A percentile compares a stretch with the other conserved stretches of the same genome.
phyloP scores from a whole-genome alignment of 179 eudicot genomes.

The Drosera spatulata region DNA sequence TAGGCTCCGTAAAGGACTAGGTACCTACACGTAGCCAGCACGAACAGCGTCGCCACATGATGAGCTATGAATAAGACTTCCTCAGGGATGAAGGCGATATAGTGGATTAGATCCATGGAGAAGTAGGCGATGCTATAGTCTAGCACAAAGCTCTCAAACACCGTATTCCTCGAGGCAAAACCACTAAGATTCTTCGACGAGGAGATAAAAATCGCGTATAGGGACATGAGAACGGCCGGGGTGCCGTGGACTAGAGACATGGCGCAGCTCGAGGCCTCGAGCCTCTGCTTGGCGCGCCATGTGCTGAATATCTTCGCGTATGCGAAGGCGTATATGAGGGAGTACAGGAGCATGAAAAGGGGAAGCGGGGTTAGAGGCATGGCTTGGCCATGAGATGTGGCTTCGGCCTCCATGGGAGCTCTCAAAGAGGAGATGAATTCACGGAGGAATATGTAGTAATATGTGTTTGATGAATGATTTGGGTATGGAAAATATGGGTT shows the following conservation, averaged over 20 bases:
- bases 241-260: slow-evolving; percentile 47
- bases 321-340: slow-evolving; percentile 21
- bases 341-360: slow-evolving; percentile 15
- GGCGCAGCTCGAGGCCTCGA: slow-evolving; percentile 43
- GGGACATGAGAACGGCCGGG: slow-evolving; percentile 32
- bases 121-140: slow-evolving; percentile 48
- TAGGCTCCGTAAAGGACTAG: slow-evolving; percentile 28
- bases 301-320: slow-evolving; percentile 21
- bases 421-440: neutral
- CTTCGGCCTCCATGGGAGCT: slow-evolving; percentile 15
- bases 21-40: slow-evolving; percentile 36
- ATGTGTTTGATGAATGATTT: no score
- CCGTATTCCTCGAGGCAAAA: slow-evolving; percentile 29
- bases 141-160: slow-evolving; percentile 23
- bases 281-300: slow-evolving; percentile 20
- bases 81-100: slow-evolving; percentile 26
- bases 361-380: slow-evolving; percentile 9
- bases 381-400: neutral
- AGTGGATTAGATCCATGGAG: slow-evolving; percentile 33
- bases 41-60: slow-evolving; percentile 47
- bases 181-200: neutral
- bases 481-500: no score
- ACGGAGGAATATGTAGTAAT: no score
- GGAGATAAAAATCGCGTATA: slow-evolving; percentile 10
- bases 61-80: slow-evolving; percentile 45